A percentile compares a stretch with the other conserved stretches of the same genome.
phyloP scores from a whole-genome alignment of 2,329 filamentous ascomycete species.

The Aspergillus pseudoglaucus region DNA sequence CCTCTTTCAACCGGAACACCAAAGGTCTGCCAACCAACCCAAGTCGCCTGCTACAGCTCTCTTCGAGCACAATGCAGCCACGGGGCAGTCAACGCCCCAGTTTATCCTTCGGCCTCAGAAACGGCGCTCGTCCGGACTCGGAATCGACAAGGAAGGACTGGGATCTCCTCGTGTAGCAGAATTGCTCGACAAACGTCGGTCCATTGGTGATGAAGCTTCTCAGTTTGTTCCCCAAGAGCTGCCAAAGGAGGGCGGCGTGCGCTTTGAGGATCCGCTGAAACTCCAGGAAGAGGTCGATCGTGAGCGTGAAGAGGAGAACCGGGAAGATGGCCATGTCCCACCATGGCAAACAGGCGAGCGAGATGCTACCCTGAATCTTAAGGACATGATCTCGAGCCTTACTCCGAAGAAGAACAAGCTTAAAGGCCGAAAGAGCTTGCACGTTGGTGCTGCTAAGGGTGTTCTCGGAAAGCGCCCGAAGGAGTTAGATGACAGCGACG shows the following conservation, averaged over 20 bases:
- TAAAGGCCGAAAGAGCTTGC: conserved; percentile 67
- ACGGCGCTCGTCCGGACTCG: conserved; percentile 59
- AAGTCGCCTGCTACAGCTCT: conserved; percentile 36
- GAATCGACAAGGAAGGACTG: conserved; percentile 62
- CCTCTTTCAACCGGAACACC: conserved; percentile 38
- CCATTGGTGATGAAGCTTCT: conserved; percentile 61
- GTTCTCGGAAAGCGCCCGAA: conserved; percentile 66
- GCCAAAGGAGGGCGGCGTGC: conserved; percentile 43
- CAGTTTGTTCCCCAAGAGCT: conserved; percentile 54
- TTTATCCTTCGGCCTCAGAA: conserved; percentile 58
- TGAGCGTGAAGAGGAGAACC: conserved; percentile 55
- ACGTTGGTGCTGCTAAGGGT: conserved; percentile 66
- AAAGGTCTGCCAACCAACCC: conserved; percentile 30
- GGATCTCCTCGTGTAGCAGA: conserved; percentile 69
- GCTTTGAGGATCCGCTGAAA: conserved; percentile 59
- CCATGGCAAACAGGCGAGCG: conserved; percentile 46
- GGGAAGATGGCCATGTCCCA: conserved; percentile 51
- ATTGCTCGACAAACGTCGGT: conserved; percentile 63
- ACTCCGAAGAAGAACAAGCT: conserved; percentile 67
- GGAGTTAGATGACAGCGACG: conserved; percentile 60
- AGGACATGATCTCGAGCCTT: conserved; percentile 70
- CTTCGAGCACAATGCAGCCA: conserved; percentile 50
- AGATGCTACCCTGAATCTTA: conserved; percentile 61
- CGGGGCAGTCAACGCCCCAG: conserved; percentile 55
- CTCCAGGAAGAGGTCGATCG: conserved; percentile 59